These are phyloP conservation scores for Syzygium jambos DNA, from an alignment of 345 rosid species.

Conservation along the genomic window DNA sequence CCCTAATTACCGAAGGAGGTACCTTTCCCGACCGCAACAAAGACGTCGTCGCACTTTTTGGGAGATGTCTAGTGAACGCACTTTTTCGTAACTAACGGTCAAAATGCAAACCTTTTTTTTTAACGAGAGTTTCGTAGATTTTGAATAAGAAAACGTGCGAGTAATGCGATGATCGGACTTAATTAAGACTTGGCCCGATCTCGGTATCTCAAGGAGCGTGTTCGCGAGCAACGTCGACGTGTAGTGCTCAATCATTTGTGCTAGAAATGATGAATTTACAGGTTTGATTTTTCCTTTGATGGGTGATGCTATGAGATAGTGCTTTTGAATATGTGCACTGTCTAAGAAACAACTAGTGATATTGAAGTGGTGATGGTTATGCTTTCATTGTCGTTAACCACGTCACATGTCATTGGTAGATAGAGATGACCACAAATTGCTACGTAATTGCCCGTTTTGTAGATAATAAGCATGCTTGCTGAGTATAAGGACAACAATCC, in stretches of 20 bases:
- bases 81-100: not conserved
- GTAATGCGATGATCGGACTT: not conserved
- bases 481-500: not conserved
- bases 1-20: no score
- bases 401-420: not conserved
- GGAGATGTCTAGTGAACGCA: no score
- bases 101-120: not conserved
- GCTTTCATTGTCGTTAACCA: not conserved
- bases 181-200: not conserved
- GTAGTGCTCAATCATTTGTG: not conserved
- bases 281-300: not conserved
- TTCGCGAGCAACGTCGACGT: not conserved
- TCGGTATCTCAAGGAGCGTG: not conserved
- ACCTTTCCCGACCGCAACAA: no score
- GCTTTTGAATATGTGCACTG: not conserved
- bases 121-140: not conserved
- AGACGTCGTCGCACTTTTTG: no score
- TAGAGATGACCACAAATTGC: not conserved
- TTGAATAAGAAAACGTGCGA: not conserved
- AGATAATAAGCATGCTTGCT: no score
- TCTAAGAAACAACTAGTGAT: not conserved
- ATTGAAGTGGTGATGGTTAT: not conserved
- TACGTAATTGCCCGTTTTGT: not conserved
- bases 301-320: not conserved
- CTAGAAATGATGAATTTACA: not conserved